phyloP scores from a whole-genome alignment of 192 early-diverging fungal species.

The Mortierella claussenii region DNA sequence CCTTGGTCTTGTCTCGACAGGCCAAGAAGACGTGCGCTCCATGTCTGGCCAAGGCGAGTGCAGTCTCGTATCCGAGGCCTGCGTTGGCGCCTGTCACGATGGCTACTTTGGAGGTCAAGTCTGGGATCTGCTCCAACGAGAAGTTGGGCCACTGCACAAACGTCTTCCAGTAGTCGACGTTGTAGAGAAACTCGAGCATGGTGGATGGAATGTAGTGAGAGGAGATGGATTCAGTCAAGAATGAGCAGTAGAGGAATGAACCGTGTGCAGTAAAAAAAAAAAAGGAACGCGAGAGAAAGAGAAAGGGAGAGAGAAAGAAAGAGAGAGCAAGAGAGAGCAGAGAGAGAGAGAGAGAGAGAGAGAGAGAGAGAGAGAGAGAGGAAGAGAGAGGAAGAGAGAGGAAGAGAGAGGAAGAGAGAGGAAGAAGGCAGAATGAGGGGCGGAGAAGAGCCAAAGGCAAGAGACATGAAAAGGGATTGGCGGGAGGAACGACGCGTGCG shows the following conservation, averaged over 20 bases:
- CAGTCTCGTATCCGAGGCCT: constrained; percentile 53
- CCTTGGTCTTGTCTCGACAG: constrained; percentile 17
- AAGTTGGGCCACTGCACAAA: constrained; percentile 17
- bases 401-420: background rate
- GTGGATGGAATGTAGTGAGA: background rate
- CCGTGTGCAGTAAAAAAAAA: background rate
- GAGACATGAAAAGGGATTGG: background rate
- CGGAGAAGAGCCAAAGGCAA: background rate
- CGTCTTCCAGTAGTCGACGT: constrained; percentile 45
- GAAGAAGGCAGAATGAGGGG: background rate
- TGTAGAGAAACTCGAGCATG: constrained; percentile 35
- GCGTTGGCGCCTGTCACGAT: constrained; percentile 63
- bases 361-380: background rate
- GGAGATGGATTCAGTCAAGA: too few species aligned
- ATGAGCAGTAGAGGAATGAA: too few species aligned
- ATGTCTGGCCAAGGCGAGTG: constrained; percentile 36
- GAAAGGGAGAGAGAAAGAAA: background rate
- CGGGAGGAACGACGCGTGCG: too few species aligned
- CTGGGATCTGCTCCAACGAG: constrained; percentile 45
- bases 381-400: background rate
- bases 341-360: background rate
- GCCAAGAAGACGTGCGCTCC: constrained; percentile 52
- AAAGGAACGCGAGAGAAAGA: background rate
- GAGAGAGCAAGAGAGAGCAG: background rate
- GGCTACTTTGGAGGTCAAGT: constrained; percentile 53